These are phyloP conservation scores for Fulvia fulva DNA, from an alignment of 2,329 filamentous ascomycete species.

Conservation along the genomic window DNA sequence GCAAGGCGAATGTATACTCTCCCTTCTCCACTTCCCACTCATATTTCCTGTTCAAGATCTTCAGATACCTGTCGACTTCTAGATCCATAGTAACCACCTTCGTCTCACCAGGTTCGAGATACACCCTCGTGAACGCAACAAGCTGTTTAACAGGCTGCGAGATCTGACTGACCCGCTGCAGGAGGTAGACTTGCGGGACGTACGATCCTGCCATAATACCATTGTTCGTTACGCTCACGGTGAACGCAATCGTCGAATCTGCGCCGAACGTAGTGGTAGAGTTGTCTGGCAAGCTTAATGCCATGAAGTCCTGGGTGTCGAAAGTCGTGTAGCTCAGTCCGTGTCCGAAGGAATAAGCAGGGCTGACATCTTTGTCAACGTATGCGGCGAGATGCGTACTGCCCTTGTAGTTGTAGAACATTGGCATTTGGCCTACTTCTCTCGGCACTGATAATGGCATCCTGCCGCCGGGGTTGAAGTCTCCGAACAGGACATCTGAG, in stretches of 20 bases:
- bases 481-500: constrained; percentile 12
- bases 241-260: constrained; percentile 34
- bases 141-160: constrained; percentile 44
- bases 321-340: constrained; percentile 14
- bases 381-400: constrained; percentile 5
- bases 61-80: constrained; percentile 42
- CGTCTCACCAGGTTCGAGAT: constrained; percentile 36
- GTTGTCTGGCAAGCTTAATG: not conserved
- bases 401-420: constrained; percentile 14
- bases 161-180: constrained; percentile 39
- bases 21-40: constrained; percentile 46
- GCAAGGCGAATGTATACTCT: constrained; percentile 13
- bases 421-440: constrained; percentile 14
- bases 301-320: not conserved
- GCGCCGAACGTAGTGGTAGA: not conserved
- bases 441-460: constrained; percentile 9
- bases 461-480: constrained; percentile 11
- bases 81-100: constrained; percentile 34
- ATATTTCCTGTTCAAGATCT: constrained; percentile 41
- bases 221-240: constrained; percentile 34
- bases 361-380: constrained; percentile 8
- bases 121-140: constrained; percentile 41
- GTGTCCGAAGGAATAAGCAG: constrained; percentile 14
- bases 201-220: constrained; percentile 36
- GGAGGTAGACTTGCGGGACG: constrained; percentile 41